Evolutionary conservation across 148 eudicot genomes (phyloP).

Genomic region (Simmondsia chinensis): DNA sequence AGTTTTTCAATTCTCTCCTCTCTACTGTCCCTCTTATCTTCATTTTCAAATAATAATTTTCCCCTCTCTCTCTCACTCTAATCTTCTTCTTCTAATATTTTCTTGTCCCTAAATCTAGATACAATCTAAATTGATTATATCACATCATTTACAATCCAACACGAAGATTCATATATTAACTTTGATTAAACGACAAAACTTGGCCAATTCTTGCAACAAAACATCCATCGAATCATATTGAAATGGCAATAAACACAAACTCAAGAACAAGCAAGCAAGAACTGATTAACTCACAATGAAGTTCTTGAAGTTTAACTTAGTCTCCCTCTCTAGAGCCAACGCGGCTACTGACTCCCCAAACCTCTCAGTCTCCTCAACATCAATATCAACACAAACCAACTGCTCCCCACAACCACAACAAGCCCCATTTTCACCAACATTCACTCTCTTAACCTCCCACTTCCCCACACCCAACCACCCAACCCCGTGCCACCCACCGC

Average conservation of each 20-base stretch:
- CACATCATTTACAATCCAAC: no score
- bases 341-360: constrained; percentile 75
- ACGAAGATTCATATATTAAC: no score
- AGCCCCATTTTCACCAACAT: constrained; percentile 32
- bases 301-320: constrained; percentile 54
- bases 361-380: constrained; percentile 56
- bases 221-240: neutral
- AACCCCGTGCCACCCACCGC: constrained; percentile 96
- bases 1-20: no score
- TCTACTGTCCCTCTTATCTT: no score
- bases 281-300: constrained; percentile 57
- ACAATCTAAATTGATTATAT: no score
- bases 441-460: constrained; percentile 49
- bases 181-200: no score
- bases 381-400: constrained; percentile 82
- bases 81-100: no score
- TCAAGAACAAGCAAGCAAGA: neutral
- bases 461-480: constrained; percentile 86
- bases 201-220: no score
- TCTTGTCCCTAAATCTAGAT: no score
- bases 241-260: neutral
- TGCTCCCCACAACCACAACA: constrained; percentile 54
- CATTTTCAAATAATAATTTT: no score
- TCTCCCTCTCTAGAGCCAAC: constrained; percentile 81
- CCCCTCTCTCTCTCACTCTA: no score